These are phyloP conservation scores for Cardamine occulta DNA, from an alignment of 345 rosid genomes.

Conservation along the genomic window DNA sequence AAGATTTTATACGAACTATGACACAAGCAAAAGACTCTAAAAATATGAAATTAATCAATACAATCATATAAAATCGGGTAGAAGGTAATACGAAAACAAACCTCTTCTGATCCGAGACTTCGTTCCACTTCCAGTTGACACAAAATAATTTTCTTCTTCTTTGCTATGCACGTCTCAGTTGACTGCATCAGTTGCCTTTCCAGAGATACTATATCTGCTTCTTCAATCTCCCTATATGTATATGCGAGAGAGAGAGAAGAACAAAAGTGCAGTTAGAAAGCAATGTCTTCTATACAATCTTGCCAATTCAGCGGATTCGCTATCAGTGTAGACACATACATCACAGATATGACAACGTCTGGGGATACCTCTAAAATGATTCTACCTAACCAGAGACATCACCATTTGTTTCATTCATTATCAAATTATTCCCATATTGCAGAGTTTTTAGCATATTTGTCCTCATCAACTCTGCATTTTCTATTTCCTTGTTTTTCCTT, in stretches of 20 bases:
- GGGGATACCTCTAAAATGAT: neutral
- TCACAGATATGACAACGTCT: conserved; percentile 11
- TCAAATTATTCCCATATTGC: neutral
- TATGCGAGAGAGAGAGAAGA: neutral
- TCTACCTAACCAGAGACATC: neutral
- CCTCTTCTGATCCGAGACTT: conserved; percentile 82
- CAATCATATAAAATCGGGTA: neutral
- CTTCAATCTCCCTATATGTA: conserved; percentile 76
- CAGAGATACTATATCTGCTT: conserved; percentile 76
- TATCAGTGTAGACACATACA: conserved; percentile 8
- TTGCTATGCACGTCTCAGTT: conserved; percentile 76
- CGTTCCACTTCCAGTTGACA: conserved; percentile 85
- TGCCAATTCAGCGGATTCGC: conserved; percentile 1
- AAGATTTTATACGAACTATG: conserved; percentile 23
- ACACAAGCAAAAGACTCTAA: conserved; percentile 2
- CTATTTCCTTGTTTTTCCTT: neutral
- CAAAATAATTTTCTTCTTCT: conserved; percentile 88
- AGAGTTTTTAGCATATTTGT: neutral
- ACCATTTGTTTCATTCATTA: neutral
- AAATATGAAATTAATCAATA: neutral
- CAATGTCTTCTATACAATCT: neutral
- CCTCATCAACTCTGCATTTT: neutral
- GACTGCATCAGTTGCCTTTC: conserved; percentile 92
- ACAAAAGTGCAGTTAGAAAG: conserved; percentile 25
- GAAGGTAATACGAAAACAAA: conserved; percentile 39